phyloP scores from a whole-genome alignment of 148 eudicot genomes.

The Chenopodium formosanum region DNA sequence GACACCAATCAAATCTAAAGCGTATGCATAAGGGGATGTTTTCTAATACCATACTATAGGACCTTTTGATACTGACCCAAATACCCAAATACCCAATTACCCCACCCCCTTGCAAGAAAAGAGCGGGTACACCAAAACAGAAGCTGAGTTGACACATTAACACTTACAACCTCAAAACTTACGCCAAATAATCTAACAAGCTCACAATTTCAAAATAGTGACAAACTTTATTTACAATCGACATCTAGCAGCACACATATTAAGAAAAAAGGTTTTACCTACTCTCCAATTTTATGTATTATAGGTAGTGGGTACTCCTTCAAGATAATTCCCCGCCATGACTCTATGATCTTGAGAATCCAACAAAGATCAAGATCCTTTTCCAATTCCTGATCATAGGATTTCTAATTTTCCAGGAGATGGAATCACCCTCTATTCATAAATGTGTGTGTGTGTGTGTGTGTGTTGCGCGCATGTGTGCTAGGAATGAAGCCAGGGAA shows the following conservation, averaged over 20 bases:
- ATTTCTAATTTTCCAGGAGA: neutral
- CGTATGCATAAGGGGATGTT: neutral
- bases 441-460: too few relatives aligned
- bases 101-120: neutral
- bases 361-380: neutral
- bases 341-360: neutral
- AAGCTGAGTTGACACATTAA: neutral
- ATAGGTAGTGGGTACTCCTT: neutral
- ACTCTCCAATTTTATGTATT: neutral
- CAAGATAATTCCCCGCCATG: neutral
- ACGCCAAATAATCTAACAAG: neutral
- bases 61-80: neutral
- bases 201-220: neutral
- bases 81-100: neutral
- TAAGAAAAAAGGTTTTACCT: neutral
- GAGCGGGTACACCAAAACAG: neutral
- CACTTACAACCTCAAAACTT: neutral
- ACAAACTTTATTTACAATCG: neutral
- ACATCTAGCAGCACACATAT: neutral
- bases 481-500: neutral
- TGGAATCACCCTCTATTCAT: neutral
- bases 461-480: neutral
- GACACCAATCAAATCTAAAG: neutral
- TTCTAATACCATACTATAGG: neutral
- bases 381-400: neutral